phyloP scores from a whole-genome alignment of 1,284 basidiomycete genomes.

The Cryptococcus sp. region DNA sequence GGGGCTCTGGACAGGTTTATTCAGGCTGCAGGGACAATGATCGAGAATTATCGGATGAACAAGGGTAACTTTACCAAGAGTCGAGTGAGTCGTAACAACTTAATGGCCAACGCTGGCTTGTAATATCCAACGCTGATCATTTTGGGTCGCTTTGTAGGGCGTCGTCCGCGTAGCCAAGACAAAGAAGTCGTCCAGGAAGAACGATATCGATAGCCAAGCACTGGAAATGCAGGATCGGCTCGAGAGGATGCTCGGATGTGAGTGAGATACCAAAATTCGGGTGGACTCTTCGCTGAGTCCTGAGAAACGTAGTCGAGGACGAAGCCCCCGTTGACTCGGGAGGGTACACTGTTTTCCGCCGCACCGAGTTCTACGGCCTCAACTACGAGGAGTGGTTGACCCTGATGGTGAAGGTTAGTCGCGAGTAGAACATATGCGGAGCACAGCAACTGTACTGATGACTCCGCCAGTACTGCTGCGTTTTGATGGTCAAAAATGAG shows the following conservation, averaged over 20 bases:
- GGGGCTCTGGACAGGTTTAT: constrained; percentile 65
- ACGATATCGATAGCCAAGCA: constrained; percentile 37
- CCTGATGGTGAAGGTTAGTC: constrained; percentile 75
- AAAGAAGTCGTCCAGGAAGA: constrained; percentile 20
- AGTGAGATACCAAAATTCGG: constrained; percentile 8
- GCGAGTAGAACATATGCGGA: background rate
- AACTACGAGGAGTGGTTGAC: constrained; percentile 81
- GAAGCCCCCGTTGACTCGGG: constrained; percentile 23
- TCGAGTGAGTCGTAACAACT: constrained; percentile 58
- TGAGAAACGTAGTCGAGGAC: constrained; percentile 35
- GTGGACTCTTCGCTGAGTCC: background rate
- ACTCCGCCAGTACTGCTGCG: constrained; percentile 73
- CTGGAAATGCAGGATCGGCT: constrained; percentile 48
- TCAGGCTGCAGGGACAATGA: constrained; percentile 75
- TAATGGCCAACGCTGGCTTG: background rate
- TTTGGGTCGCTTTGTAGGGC: constrained; percentile 27
- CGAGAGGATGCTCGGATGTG: constrained; percentile 44
- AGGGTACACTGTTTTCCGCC: constrained; percentile 33
- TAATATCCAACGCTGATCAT: background rate
- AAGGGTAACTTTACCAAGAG: constrained; percentile 76
- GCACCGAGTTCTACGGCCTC: constrained; percentile 71
- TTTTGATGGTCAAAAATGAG: constrained; percentile 65
- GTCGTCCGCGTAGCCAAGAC: constrained; percentile 40
- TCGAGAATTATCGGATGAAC: constrained; percentile 86
- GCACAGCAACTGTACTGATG: background rate